Evolutionary conservation across 257 asterid species (phyloP).

Genomic region (Haberlea rhodopensis): DNA sequence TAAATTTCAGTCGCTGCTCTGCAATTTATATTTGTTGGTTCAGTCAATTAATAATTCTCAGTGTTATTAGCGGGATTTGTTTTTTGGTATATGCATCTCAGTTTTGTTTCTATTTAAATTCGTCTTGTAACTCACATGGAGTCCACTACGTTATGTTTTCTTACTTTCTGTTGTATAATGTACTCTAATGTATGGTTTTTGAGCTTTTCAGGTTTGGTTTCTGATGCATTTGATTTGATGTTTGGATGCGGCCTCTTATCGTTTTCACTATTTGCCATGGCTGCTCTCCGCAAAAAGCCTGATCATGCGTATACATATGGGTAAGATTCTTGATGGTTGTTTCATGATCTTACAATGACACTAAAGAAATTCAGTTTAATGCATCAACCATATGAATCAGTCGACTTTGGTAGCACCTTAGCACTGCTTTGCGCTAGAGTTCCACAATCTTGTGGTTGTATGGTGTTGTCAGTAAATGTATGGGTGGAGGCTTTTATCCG

Average conservation of each 20-base stretch:
- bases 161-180: neutral
- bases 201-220: neutral
- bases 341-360: neutral
- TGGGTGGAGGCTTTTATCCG: neutral
- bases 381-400: neutral
- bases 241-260: neutral
- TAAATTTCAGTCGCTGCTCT: neutral
- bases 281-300: neutral
- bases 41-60: neutral
- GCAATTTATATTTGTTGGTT: neutral
- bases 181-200: neutral
- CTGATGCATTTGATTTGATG: neutral
- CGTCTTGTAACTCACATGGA: neutral
- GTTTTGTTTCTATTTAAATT: neutral
- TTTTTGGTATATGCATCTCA: slow-evolving; percentile 6
- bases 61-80: neutral
- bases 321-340: slow-evolving; percentile 10
- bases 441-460: neutral
- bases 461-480: neutral
- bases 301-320: neutral
- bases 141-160: neutral
- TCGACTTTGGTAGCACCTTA: neutral
- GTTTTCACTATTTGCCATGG: neutral
- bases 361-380: neutral
- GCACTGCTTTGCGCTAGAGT: neutral